These are phyloP conservation scores for Diaporthe capsici DNA, from an alignment of 2,329 filamentous ascomycete species.

Conservation along the genomic window DNA sequence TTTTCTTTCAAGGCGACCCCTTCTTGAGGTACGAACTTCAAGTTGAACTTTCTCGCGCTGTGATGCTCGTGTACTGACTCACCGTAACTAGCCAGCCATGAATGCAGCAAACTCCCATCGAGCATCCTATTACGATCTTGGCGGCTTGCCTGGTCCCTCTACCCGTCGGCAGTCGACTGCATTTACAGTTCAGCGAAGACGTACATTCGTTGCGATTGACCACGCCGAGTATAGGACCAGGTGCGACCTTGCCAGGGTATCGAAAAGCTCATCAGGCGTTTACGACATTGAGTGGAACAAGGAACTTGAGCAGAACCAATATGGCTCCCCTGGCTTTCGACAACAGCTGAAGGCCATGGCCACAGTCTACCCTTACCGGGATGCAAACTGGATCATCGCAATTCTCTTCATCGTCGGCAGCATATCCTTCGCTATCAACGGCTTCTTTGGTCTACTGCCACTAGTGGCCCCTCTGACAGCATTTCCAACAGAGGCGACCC, in stretches of 20 bases:
- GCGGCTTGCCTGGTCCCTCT: not conserved
- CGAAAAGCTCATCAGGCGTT: not conserved
- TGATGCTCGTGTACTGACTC: not conserved
- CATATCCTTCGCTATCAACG: conserved; percentile 13
- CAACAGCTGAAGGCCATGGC: not conserved
- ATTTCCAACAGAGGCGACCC: not conserved
- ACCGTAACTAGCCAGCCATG: not conserved
- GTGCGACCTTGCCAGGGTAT: conserved; percentile 7
- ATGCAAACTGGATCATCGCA: conserved; percentile 12
- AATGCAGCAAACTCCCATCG: conserved; percentile 19
- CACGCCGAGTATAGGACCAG: conserved; percentile 9
- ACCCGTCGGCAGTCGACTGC: not conserved
- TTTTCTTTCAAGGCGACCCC: not conserved
- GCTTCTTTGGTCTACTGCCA: not conserved
- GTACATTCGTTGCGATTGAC: not conserved
- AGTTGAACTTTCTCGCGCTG: not conserved
- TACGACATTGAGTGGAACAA: conserved; percentile 9
- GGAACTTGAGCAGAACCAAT: not conserved
- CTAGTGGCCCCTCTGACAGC: not conserved
- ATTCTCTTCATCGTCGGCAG: not conserved
- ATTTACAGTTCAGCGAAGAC: not conserved
- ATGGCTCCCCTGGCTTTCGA: not conserved
- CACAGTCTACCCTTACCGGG: conserved; percentile 11
- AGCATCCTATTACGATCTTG: not conserved
- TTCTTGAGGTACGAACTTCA: not conserved